Base-by-base conservation (phyloP, 2,329 filamentous ascomycete species). In the Teratosphaeria destructans region DNA sequence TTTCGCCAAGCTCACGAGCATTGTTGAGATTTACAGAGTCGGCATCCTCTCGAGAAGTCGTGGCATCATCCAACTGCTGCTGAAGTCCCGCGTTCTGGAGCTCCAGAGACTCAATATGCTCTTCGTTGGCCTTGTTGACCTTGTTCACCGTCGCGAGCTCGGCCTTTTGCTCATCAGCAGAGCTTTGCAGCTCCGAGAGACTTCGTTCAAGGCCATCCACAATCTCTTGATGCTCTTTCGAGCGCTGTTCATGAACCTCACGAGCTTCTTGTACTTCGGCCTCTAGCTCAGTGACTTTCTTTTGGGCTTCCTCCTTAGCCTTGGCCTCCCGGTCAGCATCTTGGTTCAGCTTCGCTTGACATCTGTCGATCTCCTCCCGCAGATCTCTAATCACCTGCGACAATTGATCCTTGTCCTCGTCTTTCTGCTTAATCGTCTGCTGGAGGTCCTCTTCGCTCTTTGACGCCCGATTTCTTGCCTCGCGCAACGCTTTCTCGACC, bases 321-420 rank as follows among this genome's bases (percentile, higher is more conserved):
- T 64, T 61, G 29, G 64, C 65, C 57, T 73, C 69, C 52, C 67
- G 69, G 35, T 67, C 62, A 37, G 67, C 67, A 58, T 72, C 69
- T 52, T 70, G 66, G 52, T 70, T 67, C 37, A 73, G 65, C 57
- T 70, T 66, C 16, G 65, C 56, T 60, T 73, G 68, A 54, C 68
- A 71, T n/a, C 66, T 62, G 52, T 71, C 68, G 52, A 73, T 73
- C 63, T 73, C 71, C 47, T 67, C 59, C 59, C 66, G 65, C 52
- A 73, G 60, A 37, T 73, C 71, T 26, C 66, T 62, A 29, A 73
- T 69, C 3, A 72, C 68, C 52, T 61, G 59, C 8, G 64, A 68
- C 23, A 73, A 60, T 59, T 70, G 62, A 35, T 68, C 67, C 19
- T 65, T 65, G 58, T 72, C 67, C 32, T 66, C 62, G 10, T 68